These are phyloP conservation scores for Diaporthe eres DNA, from an alignment of 2,329 filamentous ascomycete species.

Conservation along the genomic window DNA sequence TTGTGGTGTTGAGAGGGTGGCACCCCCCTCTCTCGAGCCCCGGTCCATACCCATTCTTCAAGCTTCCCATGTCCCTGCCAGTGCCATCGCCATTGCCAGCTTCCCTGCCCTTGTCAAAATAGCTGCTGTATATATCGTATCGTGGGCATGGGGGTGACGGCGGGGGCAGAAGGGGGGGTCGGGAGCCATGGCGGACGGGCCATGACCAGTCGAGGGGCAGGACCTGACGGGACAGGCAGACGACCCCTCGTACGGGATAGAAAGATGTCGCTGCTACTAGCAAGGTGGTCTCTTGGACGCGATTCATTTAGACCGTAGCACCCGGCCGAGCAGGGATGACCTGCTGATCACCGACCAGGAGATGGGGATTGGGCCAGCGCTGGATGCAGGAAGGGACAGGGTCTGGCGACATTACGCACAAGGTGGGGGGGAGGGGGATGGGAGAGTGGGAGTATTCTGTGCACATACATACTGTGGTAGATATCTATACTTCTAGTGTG, in stretches of 20 bases:
- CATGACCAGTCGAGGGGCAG: slow-evolving; percentile 12
- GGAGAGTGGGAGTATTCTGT: slow-evolving; percentile 5
- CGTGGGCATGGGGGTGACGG: slow-evolving; percentile 21
- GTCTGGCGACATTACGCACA: slow-evolving; percentile 34
- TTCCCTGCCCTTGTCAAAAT: slow-evolving; percentile 29
- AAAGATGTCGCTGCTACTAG: slow-evolving; percentile 6
- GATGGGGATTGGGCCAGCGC: slow-evolving; percentile 26
- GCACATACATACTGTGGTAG: background rate
- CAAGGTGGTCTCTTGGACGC: background rate
- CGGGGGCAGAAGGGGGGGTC: slow-evolving; percentile 18
- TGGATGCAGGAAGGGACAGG: slow-evolving; percentile 38
- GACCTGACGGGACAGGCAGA: slow-evolving; percentile 16
- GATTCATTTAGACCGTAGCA: slow-evolving; percentile 36
- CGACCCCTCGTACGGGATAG: slow-evolving; percentile 13
- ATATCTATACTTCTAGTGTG: background rate
- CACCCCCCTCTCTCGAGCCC: slow-evolving; percentile 18
- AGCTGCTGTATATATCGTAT: slow-evolving; percentile 10
- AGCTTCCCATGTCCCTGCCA: slow-evolving; percentile 34
- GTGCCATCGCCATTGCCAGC: slow-evolving; percentile 20
- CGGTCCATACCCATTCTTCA: slow-evolving; percentile 34
- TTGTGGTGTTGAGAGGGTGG: slow-evolving; percentile 27
- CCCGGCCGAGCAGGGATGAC: slow-evolving; percentile 9
- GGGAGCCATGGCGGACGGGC: slow-evolving; percentile 2
- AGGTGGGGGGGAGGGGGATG: slow-evolving; percentile 4
- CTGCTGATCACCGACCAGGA: slow-evolving; percentile 30